These are phyloP conservation scores for Nymphaea colorata DNA, from an alignment of 164 flowering plant genomes.

Conservation along the genomic window DNA sequence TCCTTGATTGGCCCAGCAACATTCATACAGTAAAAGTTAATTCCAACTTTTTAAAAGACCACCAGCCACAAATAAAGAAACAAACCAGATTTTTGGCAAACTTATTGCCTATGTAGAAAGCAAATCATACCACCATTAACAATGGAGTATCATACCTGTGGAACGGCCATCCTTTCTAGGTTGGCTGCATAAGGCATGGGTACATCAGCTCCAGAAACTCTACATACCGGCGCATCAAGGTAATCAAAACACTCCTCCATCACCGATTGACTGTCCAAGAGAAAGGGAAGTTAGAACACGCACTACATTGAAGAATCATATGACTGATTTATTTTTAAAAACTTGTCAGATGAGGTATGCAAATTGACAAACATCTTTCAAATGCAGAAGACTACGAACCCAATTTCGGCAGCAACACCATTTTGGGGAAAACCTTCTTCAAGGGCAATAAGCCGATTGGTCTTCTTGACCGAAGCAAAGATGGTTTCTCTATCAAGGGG, in stretches of 20 bases:
- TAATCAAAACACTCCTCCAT: constrained; percentile 86
- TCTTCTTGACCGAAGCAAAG: constrained; percentile 84
- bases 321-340: too few species aligned
- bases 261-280: constrained; percentile 53
- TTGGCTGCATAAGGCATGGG: constrained; percentile 97
- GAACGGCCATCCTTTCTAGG: constrained; percentile 81
- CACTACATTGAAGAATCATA: too few species aligned
- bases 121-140: background rate
- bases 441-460: constrained; percentile 80
- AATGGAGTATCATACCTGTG: constrained; percentile 73
- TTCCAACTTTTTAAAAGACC: too few species aligned
- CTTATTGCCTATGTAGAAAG: background rate
- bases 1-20: too few species aligned
- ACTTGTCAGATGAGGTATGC: background rate
- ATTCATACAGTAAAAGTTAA: too few species aligned
- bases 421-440: constrained; percentile 99
- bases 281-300: too few species aligned
- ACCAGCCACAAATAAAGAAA: background rate
- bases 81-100: background rate
- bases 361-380: background rate
- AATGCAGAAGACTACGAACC: constrained; percentile 27
- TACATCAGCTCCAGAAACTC: constrained; percentile 83
- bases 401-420: constrained; percentile 96
- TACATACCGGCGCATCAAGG: constrained; percentile 93
- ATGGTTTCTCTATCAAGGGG: constrained; percentile 88